Evolutionary conservation across 768 basidiomycete species (phyloP), one percentile per base, ranked within the genome.

Genomic region (Podaxis pistillaris): DNA sequence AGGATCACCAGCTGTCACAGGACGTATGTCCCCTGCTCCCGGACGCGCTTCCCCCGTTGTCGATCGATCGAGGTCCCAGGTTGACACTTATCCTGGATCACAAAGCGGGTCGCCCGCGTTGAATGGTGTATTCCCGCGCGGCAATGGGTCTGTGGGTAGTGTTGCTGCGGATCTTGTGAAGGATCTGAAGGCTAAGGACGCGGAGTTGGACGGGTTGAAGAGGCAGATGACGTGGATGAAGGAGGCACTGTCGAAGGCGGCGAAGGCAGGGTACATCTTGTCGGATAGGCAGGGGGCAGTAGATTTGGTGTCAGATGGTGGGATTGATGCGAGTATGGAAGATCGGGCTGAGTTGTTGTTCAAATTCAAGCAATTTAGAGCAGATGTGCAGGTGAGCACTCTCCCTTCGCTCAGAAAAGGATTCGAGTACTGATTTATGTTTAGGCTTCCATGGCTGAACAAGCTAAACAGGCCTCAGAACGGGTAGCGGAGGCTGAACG

Each of bases 151-250:
- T 9, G 83, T 88, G 0, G 84, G 87, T 5, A 91, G 85, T 70
- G 80, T 89, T 19, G 81, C 89, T 2, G 86, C 89, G 12, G 94
- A 96, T 69, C 74, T 94, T 64, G 75, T 92, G 49, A 81, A 87
- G 44, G 93, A 95, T 68, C 76, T 95, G 64, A 94, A 91, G 73
- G 82, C 83, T 38, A 94, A 90, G 72, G 94, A 96, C 66, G 78
- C 80, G 40, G 94, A 96, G 72, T 71, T 97, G 51, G 93, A 94
- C 66, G 78, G 78, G 51, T 74, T 90, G 66, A 88, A 86, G 81
- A 85, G 85, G 70, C 85, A 91, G 66, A 88, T 94, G 78, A 77
- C 78, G 38, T 97, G 96, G 90, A 88, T 98, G 87, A 88, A 86
- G 70, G 86, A 87, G 51, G 89, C 92, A 1, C 74, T 99, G 52